Evolutionary conservation across 1,284 basidiomycete genomes (phyloP).

Genomic region (Cutaneotrichosporon sp.): DNA sequence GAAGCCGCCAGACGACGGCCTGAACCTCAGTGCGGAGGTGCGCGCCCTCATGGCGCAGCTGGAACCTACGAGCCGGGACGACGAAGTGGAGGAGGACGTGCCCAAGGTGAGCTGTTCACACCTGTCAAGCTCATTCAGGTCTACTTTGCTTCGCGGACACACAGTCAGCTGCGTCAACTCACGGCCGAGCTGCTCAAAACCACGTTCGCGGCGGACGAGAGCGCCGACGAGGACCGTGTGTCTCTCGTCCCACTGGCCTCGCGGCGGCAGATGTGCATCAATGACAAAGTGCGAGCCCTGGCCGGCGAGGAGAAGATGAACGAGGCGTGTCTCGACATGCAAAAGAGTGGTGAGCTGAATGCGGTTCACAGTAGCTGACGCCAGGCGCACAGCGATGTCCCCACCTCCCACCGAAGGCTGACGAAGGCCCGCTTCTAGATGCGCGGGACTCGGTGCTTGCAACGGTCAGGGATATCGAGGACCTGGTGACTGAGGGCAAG

Average conservation of each 20-base stretch:
- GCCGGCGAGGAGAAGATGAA: slow-evolving; percentile 69
- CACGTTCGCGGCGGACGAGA: slow-evolving; percentile 22
- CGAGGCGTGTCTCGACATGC: slow-evolving; percentile 82
- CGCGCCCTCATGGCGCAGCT: slow-evolving; percentile 71
- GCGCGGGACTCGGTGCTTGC: slow-evolving; percentile 84
- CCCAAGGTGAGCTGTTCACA: slow-evolving; percentile 46
- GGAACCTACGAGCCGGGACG: slow-evolving; percentile 38
- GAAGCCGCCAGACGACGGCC: slow-evolving; percentile 41
- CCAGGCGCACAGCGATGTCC: slow-evolving; percentile 64
- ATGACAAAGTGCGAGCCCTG: slow-evolving; percentile 57
- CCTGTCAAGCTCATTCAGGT: no score
- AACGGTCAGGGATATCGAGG: slow-evolving; percentile 88
- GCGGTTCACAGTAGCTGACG: slow-evolving; percentile 1
- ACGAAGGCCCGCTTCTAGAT: slow-evolving; percentile 70
- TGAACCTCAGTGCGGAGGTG: slow-evolving; percentile 69
- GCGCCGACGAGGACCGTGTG: slow-evolving; percentile 19
- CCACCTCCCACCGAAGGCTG: slow-evolving; percentile 68
- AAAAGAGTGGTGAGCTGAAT: slow-evolving; percentile 59
- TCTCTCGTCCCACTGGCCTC: slow-evolving; percentile 77
- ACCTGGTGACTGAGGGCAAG: slow-evolving; percentile 70
- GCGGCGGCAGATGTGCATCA: slow-evolving; percentile 90
- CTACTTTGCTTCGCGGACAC: slow-evolving; percentile 90
- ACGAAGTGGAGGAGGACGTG: slow-evolving; percentile 46
- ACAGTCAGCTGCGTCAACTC: slow-evolving; percentile 89
- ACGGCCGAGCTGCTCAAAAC: slow-evolving; percentile 74